Conservation (phyloP, 306 rosid species). For the Quercus berberidifolia region DNA sequence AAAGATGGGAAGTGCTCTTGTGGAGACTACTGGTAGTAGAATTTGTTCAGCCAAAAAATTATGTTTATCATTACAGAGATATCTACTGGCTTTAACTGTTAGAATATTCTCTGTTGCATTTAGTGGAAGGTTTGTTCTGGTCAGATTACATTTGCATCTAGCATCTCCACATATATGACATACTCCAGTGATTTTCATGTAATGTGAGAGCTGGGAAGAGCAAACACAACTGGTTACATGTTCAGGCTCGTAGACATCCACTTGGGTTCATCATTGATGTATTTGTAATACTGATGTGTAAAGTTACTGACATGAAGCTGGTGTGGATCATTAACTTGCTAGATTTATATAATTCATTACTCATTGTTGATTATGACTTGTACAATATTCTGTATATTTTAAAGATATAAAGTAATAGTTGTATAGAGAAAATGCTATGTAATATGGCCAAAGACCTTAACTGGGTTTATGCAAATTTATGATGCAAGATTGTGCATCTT, state of each 20-base stretch:
- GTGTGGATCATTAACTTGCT: neutral
- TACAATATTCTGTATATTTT: neutral
- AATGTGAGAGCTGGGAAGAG: neutral
- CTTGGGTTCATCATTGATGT: neutral
- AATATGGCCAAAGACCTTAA: neutral
- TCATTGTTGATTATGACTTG: neutral
- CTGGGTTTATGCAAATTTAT: neutral
- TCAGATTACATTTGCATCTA: neutral
- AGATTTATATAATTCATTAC: neutral
- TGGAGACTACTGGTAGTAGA: slow-evolving; percentile 78
- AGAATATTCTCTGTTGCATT: neutral
- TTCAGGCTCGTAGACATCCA: neutral
- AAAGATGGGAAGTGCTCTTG: slow-evolving; percentile 80
- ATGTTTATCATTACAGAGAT: neutral
- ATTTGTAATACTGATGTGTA: neutral
- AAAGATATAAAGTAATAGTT: too few species aligned
- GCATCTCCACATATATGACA: neutral
- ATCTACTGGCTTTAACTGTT: neutral
- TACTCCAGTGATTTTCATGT: neutral
- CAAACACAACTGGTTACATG: neutral
- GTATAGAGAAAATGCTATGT: neutral
- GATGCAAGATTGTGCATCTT: neutral
- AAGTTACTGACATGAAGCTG: neutral
- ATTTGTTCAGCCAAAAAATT: slow-evolving; percentile 5
- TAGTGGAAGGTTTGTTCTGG: neutral